Percentiles rank a stretch among this genome's conserved stretches.
These are phyloP conservation scores for Thoreauomyces humboldtii DNA, from an alignment of 192 early-diverging fungal genomes.

Conservation along the genomic window DNA sequence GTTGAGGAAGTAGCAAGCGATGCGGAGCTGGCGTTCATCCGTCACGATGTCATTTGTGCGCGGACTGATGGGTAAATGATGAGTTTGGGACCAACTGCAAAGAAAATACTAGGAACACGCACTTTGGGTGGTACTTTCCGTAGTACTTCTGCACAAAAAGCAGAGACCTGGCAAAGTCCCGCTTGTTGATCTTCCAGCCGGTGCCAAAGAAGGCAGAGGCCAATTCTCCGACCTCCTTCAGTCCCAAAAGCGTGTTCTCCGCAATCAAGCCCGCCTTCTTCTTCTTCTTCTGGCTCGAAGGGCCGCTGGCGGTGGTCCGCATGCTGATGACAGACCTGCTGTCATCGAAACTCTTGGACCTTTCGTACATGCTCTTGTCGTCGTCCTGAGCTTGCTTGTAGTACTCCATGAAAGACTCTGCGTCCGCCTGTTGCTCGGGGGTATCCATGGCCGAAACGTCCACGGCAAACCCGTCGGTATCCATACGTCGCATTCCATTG, in stretches of 20 bases:
- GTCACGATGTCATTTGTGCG: conserved; percentile 36
- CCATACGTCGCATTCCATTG: background rate
- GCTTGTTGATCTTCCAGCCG: conserved; percentile 39
- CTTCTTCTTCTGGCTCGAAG: conserved; percentile 2
- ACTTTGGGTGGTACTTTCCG: conserved; percentile 19
- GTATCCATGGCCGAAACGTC: conserved; percentile 1
- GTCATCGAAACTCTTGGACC: conserved; percentile 15
- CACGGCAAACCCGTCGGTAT: conserved; percentile 5
- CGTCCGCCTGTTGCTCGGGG: conserved; percentile 2
- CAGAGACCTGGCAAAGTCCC: conserved; percentile 25
- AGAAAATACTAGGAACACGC: no score
- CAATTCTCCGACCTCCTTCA: conserved; percentile 27
- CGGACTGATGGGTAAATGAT: conserved; percentile 1
- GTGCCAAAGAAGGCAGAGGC: conserved; percentile 30
- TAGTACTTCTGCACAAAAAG: conserved; percentile 27
- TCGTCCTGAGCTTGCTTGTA: conserved; percentile 2
- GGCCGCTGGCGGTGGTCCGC: background rate
- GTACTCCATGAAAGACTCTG: conserved; percentile 9
- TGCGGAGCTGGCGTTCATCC: conserved; percentile 28
- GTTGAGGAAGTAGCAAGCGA: conserved; percentile 41
- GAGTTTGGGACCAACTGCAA: background rate
- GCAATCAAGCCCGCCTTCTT: conserved; percentile 4
- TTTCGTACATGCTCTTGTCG: background rate
- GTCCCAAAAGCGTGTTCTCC: conserved; percentile 17
- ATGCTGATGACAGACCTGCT: conserved; percentile 19